Evolutionary conservation across 208 protist genomes (phyloP).

Genomic region (Vickermania spadyakhi): DNA sequence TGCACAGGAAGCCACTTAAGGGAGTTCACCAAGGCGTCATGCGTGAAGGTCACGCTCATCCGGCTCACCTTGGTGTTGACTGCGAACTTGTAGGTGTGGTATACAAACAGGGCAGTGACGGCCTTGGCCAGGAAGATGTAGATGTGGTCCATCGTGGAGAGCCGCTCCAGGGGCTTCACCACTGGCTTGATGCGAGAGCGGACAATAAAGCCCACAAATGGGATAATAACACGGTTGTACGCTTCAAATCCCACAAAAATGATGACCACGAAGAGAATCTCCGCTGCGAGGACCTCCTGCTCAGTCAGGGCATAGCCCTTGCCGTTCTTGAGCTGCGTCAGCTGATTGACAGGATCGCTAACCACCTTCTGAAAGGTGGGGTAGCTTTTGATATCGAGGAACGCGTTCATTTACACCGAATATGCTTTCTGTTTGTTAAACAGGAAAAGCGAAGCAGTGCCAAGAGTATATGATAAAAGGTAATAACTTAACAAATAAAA

Average conservation of each 20-base stretch:
- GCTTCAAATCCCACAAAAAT: slow-evolving; percentile 55
- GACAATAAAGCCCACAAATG: slow-evolving; percentile 22
- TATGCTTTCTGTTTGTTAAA: too few relatives aligned
- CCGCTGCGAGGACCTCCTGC: slow-evolving; percentile 7
- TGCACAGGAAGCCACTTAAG: slow-evolving; percentile 48
- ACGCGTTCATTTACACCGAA: background rate
- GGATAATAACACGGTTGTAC: slow-evolving; percentile 45
- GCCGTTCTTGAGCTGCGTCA: background rate
- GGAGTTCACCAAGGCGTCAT: slow-evolving; percentile 14
- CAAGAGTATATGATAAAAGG: too few relatives aligned
- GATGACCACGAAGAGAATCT: slow-evolving; percentile 22
- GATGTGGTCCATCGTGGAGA: slow-evolving; percentile 38
- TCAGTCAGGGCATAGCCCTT: background rate
- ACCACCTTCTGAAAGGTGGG: background rate
- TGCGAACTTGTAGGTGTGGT: slow-evolving; percentile 45
- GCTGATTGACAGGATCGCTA: background rate
- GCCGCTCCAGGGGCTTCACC: slow-evolving; percentile 26
- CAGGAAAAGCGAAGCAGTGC: too few relatives aligned
- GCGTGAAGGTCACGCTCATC: slow-evolving; percentile 28
- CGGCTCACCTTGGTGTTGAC: slow-evolving; percentile 30
- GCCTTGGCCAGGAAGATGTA: slow-evolving; percentile 48
- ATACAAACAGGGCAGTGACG: slow-evolving; percentile 52
- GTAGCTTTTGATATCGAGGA: background rate
- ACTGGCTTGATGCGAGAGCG: slow-evolving; percentile 27
- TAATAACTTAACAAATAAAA: slow-evolving; percentile 5